Evolutionary conservation across 768 basidiomycete genomes (phyloP).

Genomic region (Hemileccinum rubropunctum): DNA sequence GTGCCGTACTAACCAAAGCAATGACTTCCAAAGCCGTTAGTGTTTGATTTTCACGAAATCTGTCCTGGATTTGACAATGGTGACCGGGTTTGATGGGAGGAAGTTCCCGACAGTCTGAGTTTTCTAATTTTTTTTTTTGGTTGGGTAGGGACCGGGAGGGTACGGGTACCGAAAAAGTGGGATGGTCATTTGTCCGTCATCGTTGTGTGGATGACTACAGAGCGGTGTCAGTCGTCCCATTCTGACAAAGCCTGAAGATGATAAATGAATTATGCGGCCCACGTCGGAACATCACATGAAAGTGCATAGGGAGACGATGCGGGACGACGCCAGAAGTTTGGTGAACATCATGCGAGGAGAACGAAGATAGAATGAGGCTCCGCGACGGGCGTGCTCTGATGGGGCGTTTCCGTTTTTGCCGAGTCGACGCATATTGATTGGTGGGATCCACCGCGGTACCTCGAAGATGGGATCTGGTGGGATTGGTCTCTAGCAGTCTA

Average conservation of each 20-base stretch:
- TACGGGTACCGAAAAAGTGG: neutral
- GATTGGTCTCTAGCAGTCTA: neutral
- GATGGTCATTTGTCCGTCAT: neutral
- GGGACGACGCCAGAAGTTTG: neutral
- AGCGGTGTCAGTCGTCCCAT: too few species aligned
- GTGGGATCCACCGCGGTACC: neutral
- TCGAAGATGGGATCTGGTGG: slow-evolving; percentile 3
- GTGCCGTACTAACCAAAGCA: slow-evolving; percentile 1
- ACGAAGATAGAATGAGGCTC: too few species aligned
- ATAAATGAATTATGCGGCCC: neutral
- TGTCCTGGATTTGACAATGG: neutral
- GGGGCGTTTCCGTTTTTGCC: neutral
- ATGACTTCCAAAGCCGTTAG: neutral
- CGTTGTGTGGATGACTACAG: neutral
- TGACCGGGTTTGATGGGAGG: slow-evolving; percentile 1
- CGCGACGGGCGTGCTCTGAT: too few species aligned
- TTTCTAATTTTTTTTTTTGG: too few species aligned
- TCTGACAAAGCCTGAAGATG: slow-evolving; percentile 6
- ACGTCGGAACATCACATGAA: too few species aligned
- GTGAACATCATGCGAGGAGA: too few species aligned
- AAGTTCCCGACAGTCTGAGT: neutral
- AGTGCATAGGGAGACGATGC: neutral
- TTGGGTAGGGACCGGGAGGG: neutral
- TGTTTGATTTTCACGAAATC: neutral
- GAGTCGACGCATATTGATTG: neutral